A percentile compares a stretch with the other conserved stretches of the same genome.
Conservation (phyloP, 129 eudicot genomes). For the Flaveria bidentis region DNA sequence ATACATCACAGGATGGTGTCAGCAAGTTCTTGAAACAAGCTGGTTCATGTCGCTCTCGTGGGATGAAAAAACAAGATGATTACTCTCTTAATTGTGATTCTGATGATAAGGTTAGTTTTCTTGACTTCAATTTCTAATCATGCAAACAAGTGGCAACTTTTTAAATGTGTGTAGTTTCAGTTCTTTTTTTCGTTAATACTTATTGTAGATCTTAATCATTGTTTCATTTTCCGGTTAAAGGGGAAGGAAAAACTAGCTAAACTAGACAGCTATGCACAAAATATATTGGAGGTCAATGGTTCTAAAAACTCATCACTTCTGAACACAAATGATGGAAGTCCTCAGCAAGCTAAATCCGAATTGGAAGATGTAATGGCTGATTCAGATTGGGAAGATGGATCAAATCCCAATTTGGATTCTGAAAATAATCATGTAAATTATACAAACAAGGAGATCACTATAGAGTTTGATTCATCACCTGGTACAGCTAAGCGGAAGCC, state of each 20-base stretch:
- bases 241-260: constrained; percentile 24
- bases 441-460: constrained; percentile 48
- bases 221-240: constrained; percentile 36
- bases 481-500: constrained; percentile 56
- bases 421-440: constrained; percentile 25
- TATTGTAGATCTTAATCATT: not conserved
- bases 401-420: constrained; percentile 36
- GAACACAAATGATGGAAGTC: constrained; percentile 33
- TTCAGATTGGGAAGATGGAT: constrained; percentile 83
- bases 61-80: constrained; percentile 45
- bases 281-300: constrained; percentile 20
- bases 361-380: constrained; percentile 51
- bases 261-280: constrained; percentile 2
- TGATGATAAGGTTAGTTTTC: constrained; percentile 43
- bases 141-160: not conserved
- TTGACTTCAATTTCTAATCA: not conserved
- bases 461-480: constrained; percentile 74
- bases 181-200: not conserved
- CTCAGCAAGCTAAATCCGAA: constrained; percentile 33
- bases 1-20: constrained; percentile 51
- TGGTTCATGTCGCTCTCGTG: constrained; percentile 37
- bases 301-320: constrained; percentile 23
- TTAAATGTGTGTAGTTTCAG: not conserved
- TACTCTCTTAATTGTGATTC: constrained; percentile 41
- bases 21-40: constrained; percentile 52